Evolutionary conservation across 2,329 filamentous ascomycete species (phyloP).

Genomic region (Aspergillus alliaceus): DNA sequence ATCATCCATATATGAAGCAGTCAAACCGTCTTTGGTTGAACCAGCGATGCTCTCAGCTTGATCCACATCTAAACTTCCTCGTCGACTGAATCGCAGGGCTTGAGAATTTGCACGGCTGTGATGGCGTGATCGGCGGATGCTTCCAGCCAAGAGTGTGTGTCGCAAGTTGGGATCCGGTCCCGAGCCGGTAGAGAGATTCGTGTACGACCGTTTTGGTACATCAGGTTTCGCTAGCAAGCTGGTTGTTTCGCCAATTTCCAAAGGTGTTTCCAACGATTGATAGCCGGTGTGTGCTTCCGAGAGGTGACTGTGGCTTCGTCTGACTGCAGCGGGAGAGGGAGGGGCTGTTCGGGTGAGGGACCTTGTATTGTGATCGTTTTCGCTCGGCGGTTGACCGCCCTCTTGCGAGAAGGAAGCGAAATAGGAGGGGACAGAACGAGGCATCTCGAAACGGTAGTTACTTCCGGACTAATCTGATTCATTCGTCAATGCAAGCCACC

Average conservation of each 20-base stretch:
- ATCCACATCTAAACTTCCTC: conserved; percentile 60
- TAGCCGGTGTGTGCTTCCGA: conserved; percentile 34
- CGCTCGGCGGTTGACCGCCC: conserved; percentile 9
- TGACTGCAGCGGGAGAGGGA: conserved; percentile 36
- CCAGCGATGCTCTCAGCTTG: conserved; percentile 21
- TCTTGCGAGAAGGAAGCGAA: conserved; percentile 16
- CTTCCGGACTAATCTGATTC: conserved; percentile 6
- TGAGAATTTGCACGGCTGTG: conserved; percentile 54
- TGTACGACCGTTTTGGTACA: conserved; percentile 36
- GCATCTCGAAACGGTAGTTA: conserved; percentile 23
- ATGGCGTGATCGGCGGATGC: conserved; percentile 41
- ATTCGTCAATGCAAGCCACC: conserved; percentile 1
- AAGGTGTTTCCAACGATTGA: conserved; percentile 29
- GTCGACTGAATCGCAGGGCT: conserved; percentile 47
- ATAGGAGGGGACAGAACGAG: conserved; percentile 32
- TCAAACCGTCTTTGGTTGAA: conserved; percentile 53
- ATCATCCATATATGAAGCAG: conserved; percentile 71
- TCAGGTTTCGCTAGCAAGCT: conserved; percentile 31
- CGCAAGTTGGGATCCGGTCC: conserved; percentile 35
- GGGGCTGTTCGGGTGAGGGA: conserved; percentile 31
- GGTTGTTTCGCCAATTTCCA: conserved; percentile 35
- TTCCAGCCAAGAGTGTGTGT: conserved; percentile 35
- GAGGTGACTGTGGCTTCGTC: conserved; percentile 30
- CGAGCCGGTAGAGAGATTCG: conserved; percentile 33
- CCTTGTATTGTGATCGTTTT: conserved; percentile 8